Base-by-base conservation (phyloP, 2,329 filamentous ascomycete species). In the Claviceps sorghi region DNA sequence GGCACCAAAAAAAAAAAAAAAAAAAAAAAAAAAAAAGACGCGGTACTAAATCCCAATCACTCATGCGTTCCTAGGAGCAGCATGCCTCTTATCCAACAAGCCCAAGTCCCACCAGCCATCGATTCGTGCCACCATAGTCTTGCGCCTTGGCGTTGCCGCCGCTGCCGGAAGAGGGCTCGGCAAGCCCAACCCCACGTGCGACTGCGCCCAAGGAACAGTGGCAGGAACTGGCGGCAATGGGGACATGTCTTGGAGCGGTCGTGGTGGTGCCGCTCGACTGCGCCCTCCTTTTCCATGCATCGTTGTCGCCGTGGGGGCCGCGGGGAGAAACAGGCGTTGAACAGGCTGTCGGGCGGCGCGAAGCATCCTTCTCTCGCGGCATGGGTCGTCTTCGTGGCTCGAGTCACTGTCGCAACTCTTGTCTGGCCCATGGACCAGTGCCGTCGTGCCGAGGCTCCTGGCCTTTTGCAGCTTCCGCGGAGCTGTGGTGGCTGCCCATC, bases 31-130 rank as follows among this genome's bases (percentile, higher is more conserved):
- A 36, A 36, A 36, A 36, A 36, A 13, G 11, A 2, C 11, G 1
- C 11, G 13, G 15, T 13, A 43, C 10, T 19, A 43, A 2, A 3
- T 22, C 19, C 13, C 17, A 19, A 22, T 22, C 17, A 40, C 17
- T 9, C 17, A 7, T 46, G 44, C 29, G 46, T 44, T 52, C 60
- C 60, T 54, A 69, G 61, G 46, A 66, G 5, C 52, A 8, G 64
- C 68, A 58, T 66, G 64, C 54, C 72, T 67, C 62, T 65, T 73
- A 29, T 75, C 73, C 51, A 77, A 56, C 52, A 78, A 59, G 4
- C 69, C 72, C 52, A 78, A 62, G 61, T 78, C 75, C 75, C 75
- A 78, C 75, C 75, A 78, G 5, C 75, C 75, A 43, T 77, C 74
- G 30, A 78, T 65, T 21, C 69, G 64, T 41, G 72, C 66, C 55